Conservation (phyloP, 352 stramenopile genomes). For the Phytophthora megakarya region DNA sequence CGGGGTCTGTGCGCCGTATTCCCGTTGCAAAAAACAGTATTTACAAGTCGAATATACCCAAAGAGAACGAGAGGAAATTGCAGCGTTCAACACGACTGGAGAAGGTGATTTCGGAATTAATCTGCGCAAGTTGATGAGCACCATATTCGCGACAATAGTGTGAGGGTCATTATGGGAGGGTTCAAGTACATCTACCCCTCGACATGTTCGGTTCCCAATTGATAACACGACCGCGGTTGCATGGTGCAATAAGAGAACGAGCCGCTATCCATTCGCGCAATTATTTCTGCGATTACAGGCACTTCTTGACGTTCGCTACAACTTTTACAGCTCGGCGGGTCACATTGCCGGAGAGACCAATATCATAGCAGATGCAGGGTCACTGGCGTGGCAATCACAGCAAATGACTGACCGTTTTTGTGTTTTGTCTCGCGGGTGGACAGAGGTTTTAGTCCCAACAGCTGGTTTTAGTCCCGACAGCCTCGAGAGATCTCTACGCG, state of each 20-base stretch:
- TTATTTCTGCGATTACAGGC: background rate
- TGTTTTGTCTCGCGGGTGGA: slow-evolving; percentile 1
- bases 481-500: slow-evolving; percentile 4
- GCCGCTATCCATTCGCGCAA: background rate
- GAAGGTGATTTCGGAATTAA: too few relatives aligned
- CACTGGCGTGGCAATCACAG: slow-evolving; percentile 1
- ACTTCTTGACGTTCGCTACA: slow-evolving; percentile 1
- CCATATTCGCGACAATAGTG: background rate
- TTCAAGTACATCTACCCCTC: background rate
- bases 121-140: slow-evolving; percentile 1
- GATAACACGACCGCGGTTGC: slow-evolving; percentile 8
- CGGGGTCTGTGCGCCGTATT: slow-evolving; percentile 14
- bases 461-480: background rate
- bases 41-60: slow-evolving; percentile 12
- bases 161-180: background rate
- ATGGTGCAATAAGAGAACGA: slow-evolving; percentile 3
- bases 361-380: background rate
- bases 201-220: slow-evolving; percentile 12
- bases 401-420: background rate
- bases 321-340: slow-evolving; percentile 2
- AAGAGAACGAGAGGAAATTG: slow-evolving; percentile 1
- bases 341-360: slow-evolving; percentile 11
- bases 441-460: slow-evolving; percentile 5
- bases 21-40: slow-evolving; percentile 4
- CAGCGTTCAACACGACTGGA: background rate